Percentiles rank a stretch among this genome's conserved stretches.
These are phyloP conservation scores for Circinella umbellata DNA, from an alignment of 371 early-diverging fungal genomes.

Conservation along the genomic window DNA sequence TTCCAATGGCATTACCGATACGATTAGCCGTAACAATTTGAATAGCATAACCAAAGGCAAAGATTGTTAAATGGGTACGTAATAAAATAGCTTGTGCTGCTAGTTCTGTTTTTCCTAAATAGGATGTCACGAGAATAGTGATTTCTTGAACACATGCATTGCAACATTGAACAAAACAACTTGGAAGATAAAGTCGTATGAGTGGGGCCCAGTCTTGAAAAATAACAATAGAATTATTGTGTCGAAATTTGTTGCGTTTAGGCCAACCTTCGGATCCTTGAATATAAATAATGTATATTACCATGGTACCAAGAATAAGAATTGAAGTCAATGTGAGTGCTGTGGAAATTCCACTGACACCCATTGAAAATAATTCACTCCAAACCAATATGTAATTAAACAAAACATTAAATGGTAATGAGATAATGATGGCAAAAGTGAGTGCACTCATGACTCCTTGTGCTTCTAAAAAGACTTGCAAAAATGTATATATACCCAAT, in stretches of 20 bases:
- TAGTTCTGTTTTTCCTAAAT: neutral
- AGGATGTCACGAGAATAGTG: neutral
- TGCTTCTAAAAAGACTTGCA: neutral
- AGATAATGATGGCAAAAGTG: neutral
- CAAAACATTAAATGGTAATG: neutral
- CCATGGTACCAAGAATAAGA: neutral
- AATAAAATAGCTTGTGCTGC: neutral
- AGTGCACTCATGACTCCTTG: neutral
- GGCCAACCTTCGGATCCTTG: neutral
- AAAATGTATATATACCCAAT: neutral
- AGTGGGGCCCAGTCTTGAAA: neutral
- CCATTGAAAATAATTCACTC: neutral
- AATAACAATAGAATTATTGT: neutral
- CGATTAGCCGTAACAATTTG: neutral
- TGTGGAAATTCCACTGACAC: neutral
- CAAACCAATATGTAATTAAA: neutral
- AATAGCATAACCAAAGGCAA: neutral
- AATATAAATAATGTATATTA: neutral
- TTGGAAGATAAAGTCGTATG: neutral
- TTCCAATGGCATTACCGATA: neutral
- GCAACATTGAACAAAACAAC: conserved; percentile 1
- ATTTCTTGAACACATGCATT: conserved; percentile 4
- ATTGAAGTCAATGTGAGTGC: neutral
- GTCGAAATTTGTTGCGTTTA: too few species aligned
- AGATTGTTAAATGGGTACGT: neutral